A percentile compares a stretch with the other conserved stretches of the same genome.
phyloP scores from a whole-genome alignment of 2,329 filamentous ascomycete genomes.

The Colletotrichum tabaci region DNA sequence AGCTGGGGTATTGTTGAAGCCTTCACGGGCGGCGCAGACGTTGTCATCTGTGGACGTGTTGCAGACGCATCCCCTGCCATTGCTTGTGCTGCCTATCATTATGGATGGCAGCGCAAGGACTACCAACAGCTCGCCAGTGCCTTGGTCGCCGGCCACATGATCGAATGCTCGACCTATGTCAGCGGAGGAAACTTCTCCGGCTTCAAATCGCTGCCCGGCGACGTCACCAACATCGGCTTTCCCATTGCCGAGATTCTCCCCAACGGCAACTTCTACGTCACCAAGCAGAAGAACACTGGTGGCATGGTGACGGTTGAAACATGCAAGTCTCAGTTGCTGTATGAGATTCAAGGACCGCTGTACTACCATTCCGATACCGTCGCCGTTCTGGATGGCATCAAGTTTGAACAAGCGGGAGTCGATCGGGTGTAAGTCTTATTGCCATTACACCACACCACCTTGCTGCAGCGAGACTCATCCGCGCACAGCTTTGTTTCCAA shows the following conservation, averaged over 20 bases:
- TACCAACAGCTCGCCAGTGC: conserved; percentile 63
- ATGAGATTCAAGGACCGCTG: conserved; percentile 62
- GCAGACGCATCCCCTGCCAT: conserved; percentile 64
- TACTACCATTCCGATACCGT: conserved; percentile 62
- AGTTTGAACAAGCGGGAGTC: conserved; percentile 62
- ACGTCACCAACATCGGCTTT: conserved; percentile 57
- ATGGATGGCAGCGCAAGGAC: conserved; percentile 60
- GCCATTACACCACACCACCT: too few species aligned
- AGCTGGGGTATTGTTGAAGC: conserved; percentile 59
- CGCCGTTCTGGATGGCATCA: conserved; percentile 54
- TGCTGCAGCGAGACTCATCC: too few species aligned
- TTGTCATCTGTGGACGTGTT: conserved; percentile 60
- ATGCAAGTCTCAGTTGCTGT: conserved; percentile 57
- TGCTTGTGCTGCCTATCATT: conserved; percentile 67
- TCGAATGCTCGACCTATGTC: conserved; percentile 66
- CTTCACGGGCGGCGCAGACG: conserved; percentile 59
- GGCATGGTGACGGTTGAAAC: conserved; percentile 54
- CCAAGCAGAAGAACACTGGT: conserved; percentile 46
- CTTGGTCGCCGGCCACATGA: conserved; percentile 63
- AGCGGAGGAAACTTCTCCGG: conserved; percentile 68
- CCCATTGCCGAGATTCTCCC: conserved; percentile 64
- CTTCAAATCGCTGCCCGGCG: conserved; percentile 49
- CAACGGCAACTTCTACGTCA: conserved; percentile 61
- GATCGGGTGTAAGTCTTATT: conserved; percentile 43
- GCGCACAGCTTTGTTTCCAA: conserved; percentile 36